Evolutionary conservation across 345 rosid species (phyloP), one percentile per base, ranked within the genome.

Genomic region (Microthlaspi erraticum): DNA sequence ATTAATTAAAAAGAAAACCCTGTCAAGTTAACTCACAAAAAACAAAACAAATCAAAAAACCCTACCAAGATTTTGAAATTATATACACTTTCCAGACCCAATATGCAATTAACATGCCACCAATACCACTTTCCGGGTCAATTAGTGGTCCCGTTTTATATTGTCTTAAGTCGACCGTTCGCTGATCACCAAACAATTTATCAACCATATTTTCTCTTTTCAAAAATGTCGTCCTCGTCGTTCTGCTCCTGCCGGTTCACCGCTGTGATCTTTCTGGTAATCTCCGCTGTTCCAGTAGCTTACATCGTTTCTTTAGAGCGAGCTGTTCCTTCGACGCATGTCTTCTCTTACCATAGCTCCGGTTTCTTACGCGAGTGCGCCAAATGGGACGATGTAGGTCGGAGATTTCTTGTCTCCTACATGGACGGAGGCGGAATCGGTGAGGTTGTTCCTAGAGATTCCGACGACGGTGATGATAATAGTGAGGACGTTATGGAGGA

Each of bases 331-430:
- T 2, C 89, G 11, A 86, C 86, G 33, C 94, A 81, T 49, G 91
- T 84, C 58, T 79, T 78, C 81, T 86, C 71, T 73, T 92, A 87
- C 84, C 83, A 83, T 51, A 84, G 91, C 84, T 45, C 85, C 74
- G 90, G 89, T 12, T 84, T 70, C 77, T 12, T 92, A 74, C 88
- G 94, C 13, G 98, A 89, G 82, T 82, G 86, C 80, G 89, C 92
- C 73, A 89, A 89, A 86, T 92, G 98, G 98, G 98, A 92, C 77
- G 83, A 76, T 2, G 71, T 66, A 26, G 60, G 79, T 80, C 82
- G 77, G 46, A 85, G 94, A 26, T 92, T 92, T 81, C 81, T 92
- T 68, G 86, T 88, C 72, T 86, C 91, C 72, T 86, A 71, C 81
- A 45, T 92, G 49, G 94, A 86, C 32, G 94, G 96, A 3, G 92